phyloP scores from a whole-genome alignment of 1,284 basidiomycete genomes.

The Somion occarium region DNA sequence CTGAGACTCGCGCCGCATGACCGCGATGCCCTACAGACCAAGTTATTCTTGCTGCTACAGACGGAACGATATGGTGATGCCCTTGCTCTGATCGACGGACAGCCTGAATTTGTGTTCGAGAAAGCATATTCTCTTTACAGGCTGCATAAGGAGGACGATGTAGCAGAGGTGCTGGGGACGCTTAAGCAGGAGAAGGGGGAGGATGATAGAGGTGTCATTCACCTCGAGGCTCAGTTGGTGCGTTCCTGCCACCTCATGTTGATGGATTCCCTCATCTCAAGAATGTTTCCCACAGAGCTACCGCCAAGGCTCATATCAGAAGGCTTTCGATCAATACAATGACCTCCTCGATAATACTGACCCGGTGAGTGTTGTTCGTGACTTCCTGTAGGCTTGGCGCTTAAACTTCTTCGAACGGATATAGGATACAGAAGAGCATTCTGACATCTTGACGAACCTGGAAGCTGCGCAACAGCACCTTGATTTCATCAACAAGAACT shows the following conservation, averaged over 20 bases:
- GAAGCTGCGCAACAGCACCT: conserved; percentile 74
- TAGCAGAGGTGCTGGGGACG: conserved; percentile 45
- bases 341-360: conserved; percentile 72
- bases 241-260: conserved; percentile 22
- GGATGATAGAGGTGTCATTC: conserved; percentile 61
- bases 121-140: conserved; percentile 80
- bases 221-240: conserved; percentile 84
- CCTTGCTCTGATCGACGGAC: conserved; percentile 45
- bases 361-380: conserved; percentile 41
- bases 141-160: conserved; percentile 68
- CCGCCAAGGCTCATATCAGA: conserved; percentile 69
- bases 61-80: conserved; percentile 72
- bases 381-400: neutral
- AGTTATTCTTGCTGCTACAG: conserved; percentile 79
- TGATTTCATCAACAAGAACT: conserved; percentile 73
- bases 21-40: conserved; percentile 69
- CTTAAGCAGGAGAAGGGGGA: conserved; percentile 41
- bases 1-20: conserved; percentile 66
- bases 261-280: neutral
- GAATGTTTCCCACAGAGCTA: conserved; percentile 48
- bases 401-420: neutral
- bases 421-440: conserved; percentile 81
- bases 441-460: conserved; percentile 81
- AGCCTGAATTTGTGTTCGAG: conserved; percentile 53
- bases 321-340: conserved; percentile 72